A percentile compares a stretch with the other conserved stretches of the same genome.
Evolutionary conservation across 2,329 filamentous ascomycete genomes (phyloP).

Genomic region (Aureobasidium mangrovei): DNA sequence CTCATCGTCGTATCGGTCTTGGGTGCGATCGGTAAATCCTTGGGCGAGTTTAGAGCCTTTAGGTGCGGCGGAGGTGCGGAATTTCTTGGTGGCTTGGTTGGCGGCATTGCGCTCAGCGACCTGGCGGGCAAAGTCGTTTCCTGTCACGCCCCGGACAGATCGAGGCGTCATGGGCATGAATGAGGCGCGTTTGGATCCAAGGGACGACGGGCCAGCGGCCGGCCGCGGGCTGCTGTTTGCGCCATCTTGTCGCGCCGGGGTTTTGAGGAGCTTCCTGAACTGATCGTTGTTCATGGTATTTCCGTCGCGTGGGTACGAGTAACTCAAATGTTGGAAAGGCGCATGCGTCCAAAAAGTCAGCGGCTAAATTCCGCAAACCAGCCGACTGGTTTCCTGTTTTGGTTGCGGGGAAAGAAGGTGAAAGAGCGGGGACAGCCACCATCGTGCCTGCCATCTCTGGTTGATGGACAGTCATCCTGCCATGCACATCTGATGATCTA

Average conservation of each 20-base stretch:
- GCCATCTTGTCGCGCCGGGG: slow-evolving; percentile 33
- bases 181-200: slow-evolving; percentile 26
- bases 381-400: slow-evolving; percentile 1
- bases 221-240: slow-evolving; percentile 20
- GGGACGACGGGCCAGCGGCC: slow-evolving; percentile 26
- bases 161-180: slow-evolving; percentile 87
- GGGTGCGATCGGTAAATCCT: slow-evolving; percentile 78
- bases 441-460: not conserved
- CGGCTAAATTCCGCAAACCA: slow-evolving; percentile 5
- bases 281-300: slow-evolving; percentile 83
- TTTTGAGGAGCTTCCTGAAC: slow-evolving; percentile 69
- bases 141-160: slow-evolving; percentile 46
- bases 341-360: not conserved
- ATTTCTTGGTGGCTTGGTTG: slow-evolving; percentile 56
- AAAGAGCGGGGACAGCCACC: not conserved
- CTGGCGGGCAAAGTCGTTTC: slow-evolving; percentile 72
- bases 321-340: not conserved
- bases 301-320: not conserved
- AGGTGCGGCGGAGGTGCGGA: slow-evolving; percentile 64
- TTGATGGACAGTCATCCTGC: not conserved
- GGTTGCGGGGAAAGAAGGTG: not conserved
- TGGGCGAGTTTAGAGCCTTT: slow-evolving; percentile 71
- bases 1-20: slow-evolving; percentile 47
- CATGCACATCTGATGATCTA: not conserved
- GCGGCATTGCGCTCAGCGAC: slow-evolving; percentile 60